Evolutionary conservation across 1,284 basidiomycete species (phyloP), one percentile per base, ranked within the genome.

Genomic region (Trichosporon ovoides): DNA sequence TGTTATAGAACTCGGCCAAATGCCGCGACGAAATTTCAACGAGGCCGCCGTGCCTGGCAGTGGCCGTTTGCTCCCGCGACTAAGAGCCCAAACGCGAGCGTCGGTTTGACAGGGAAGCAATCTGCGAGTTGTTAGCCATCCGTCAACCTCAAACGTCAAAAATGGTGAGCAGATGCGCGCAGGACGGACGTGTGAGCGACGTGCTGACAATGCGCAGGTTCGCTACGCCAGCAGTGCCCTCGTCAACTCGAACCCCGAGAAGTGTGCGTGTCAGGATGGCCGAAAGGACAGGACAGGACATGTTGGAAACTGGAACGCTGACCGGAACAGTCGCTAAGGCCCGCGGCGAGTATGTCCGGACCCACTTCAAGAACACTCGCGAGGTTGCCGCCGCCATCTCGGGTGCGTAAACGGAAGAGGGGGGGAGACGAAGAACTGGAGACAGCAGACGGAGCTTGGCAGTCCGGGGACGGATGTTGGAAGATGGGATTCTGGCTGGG

Each of bases 291-390:
- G 43, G 31, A 11, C 56, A 34, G 24, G 49, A 50, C 13, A 35
- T n/a, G 12, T 16, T 20, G 46, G 24, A 37, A 38, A 7, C 13
- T 49, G 13, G n/a, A n/a, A 19, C 31, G 31, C 56, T 62, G 57
- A 63, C 38, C 36, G 38, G 28, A 33, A 55, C 74, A 94, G 91
- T 89, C 78, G 87, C 92, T 73, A 88, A 85, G 76, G 89, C 94
- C 64, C 88, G 90, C 75, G 94, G 94, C 73, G 89, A 94, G 82
- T 96, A 98, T 84, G 86, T 98, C 76, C 90, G 94, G 71, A 96
- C 95, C 61, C 96, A 98, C 83, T 98, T 97, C 87, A 99, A 98
- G 89, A 98, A 98, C 86, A 98, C 97, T 86, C 89, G 94, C 71
- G 92, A 92, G 80, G 91, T 95, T 59, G 88, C 86, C 57, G 89